A percentile compares a stretch with the other conserved stretches of the same genome.
phyloP scores from a whole-genome alignment of 2,329 filamentous ascomycete species.

The Apiospora saccharicola region DNA sequence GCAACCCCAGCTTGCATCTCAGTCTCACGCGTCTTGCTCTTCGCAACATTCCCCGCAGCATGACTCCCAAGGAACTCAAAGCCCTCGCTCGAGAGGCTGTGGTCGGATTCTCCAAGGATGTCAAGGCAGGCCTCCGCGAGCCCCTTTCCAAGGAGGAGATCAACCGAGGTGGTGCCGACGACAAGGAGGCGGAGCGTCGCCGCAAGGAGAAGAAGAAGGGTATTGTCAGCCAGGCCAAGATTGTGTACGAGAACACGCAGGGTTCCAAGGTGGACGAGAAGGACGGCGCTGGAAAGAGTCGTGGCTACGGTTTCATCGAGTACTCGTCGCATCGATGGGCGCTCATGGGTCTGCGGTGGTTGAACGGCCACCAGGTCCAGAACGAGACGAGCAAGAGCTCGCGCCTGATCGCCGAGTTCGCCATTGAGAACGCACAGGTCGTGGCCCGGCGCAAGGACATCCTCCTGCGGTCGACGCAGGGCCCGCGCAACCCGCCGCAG shows the following conservation, averaged over 20 bases:
- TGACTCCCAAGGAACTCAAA: conserved; percentile 89
- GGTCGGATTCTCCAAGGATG: conserved; percentile 91
- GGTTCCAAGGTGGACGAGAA: conserved; percentile 84
- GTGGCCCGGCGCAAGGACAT: conserved; percentile 78
- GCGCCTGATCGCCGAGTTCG: conserved; percentile 92
- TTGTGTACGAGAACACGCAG: conserved; percentile 88
- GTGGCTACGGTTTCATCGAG: conserved; percentile 97
- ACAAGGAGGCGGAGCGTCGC: conserved; percentile 79
- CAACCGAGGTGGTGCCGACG: conserved; percentile 78
- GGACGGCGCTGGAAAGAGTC: conserved; percentile 79
- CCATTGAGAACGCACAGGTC: conserved; percentile 97
- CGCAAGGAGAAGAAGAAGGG: conserved; percentile 83
- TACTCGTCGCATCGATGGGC: conserved; percentile 94
- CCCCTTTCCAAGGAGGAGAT: conserved; percentile 91
- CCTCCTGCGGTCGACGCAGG: conserved; percentile 44
- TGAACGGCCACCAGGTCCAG: conserved; percentile 78
- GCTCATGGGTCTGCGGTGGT: conserved; percentile 91
- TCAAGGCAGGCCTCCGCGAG: conserved; percentile 77
- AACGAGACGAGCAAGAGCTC: conserved; percentile 79
- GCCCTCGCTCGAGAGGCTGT: conserved; percentile 89
- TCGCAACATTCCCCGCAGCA: conserved; percentile 85
- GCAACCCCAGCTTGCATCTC: conserved; percentile 87
- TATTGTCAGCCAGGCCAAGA: conserved; percentile 91
- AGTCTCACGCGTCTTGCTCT: conserved; percentile 90
- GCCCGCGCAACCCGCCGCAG: conserved; percentile 29